Evolutionary conservation across 352 stramenopile genomes (phyloP), one percentile per base, ranked within the genome.

Genomic region (Globisporangium nodosum): DNA sequence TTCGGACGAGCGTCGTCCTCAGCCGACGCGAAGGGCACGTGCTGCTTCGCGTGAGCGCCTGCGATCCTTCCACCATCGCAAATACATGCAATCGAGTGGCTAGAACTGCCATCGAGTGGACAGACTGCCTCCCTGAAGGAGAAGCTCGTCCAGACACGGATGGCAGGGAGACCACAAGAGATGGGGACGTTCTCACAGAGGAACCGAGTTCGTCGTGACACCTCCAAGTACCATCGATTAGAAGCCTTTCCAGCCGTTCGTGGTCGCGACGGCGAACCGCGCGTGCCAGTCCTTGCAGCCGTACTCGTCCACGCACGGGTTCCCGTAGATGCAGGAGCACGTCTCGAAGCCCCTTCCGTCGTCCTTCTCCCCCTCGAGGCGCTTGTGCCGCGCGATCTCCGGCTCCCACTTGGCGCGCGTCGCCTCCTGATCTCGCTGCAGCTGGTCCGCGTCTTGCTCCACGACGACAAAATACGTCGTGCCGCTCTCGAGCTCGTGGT

Each of bases 221-320:
- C 33, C 9, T 11, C 33, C 33, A 12, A 30, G 20, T 33, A 7
- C 24, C 16, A 30, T 39, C 43, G 15, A 54, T 56, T 35, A 94
- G 56, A 94, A 94, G 1, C 83, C 85, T 68, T 97, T 97, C 88
- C 88, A 97, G 0, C 88, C 87, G 58, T 96, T 94, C 9, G 82
- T 76, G 13, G 75, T 92, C 1, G 88, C 84, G n/a, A 96, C 61
- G 0, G 81, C 86, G 63, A 89, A 94, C 0, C 87, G 73, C 21
- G 85, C 80, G 61, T 92, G 76, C 87, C 88, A 96, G 65, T 97
- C 83, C 42, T 83, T 88, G 56, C 88, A 97, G 16, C 85, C 84
- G 50, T 97, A 97, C 49, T 97, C 81, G 56, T 96, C 88, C 33
- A 92, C 81, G 51, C 88, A 97, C 39, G 88, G 88, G 64, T 96